Evolutionary conservation across 306 rosid species (phyloP), one percentile per base, ranked within the genome.

Genomic region (Prunus fruticosa): DNA sequence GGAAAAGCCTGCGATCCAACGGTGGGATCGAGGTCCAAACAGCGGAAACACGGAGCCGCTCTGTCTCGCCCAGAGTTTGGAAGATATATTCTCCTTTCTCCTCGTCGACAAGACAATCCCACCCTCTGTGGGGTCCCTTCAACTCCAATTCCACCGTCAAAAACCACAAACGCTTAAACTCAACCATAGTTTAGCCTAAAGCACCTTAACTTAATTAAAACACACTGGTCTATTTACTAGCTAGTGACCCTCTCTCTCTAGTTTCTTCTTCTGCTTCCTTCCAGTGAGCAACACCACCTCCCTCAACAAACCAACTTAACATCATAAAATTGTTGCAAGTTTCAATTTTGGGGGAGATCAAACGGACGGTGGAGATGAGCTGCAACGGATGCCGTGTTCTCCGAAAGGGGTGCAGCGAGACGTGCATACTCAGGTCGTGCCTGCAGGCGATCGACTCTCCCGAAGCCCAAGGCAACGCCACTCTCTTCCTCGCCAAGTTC

Each of bases 351-450:
- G 23, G 6, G 54, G 30, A 19, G 50, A 22, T 23, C 3, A 23
- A 58, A 57, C 68, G 34, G 72, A 57, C 70, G 64, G 77, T 22
- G 51, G 67, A 66, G 61, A 91, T 91, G 96, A 89, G 96, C 78
- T 91, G 96, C 92, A 91, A 79, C 78, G 93, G 93, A 14, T 91
- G 96, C 82, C 80, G 96, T 64, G 92, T 84, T 1, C 89, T 91
- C 6, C 80, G 96, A 5, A 91, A 91, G 64, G 91, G 93, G 0
- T 91, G 96, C 85, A 76, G 91, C 49, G 90, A 87, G 25, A 34
- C 66, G 1, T 91, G 96, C 72, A 30, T 80, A 20, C 84, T 91
- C 15, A 81, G 91, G 81, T 50, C 90, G 3, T 84, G 87, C 80
- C 84, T 91, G 50, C 85, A 67, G n/a, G 84, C 91, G 92, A 91